A percentile compares a stretch with the other conserved stretches of the same genome.
Conservation (phyloP, 108 stramenopile genomes). For the Seminavis robusta region DNA sequence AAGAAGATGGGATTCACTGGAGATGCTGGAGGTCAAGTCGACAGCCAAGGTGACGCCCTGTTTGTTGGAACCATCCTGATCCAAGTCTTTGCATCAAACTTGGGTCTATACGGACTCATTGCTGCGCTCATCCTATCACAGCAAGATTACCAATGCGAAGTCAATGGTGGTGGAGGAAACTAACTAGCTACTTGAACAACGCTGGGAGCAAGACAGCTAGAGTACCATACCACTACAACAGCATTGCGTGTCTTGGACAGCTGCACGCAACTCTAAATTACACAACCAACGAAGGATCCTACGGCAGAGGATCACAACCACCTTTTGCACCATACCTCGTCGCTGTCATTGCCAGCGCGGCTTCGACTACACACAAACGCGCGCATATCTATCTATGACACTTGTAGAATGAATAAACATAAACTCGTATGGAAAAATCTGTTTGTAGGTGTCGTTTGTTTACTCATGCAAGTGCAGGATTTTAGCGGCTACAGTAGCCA, state of each 20-base stretch:
- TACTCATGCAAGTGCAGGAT: too few relatives aligned
- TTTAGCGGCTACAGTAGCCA: too few relatives aligned
- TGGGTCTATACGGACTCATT: slow-evolving; percentile 97
- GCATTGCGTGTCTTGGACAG: background rate
- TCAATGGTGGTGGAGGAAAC: too few relatives aligned
- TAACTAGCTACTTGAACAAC: too few relatives aligned
- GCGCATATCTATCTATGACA: too few relatives aligned
- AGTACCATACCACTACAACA: background rate
- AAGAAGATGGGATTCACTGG: slow-evolving; percentile 81
- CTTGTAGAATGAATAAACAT: too few relatives aligned
- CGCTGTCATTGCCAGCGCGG: too few relatives aligned
- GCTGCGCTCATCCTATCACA: slow-evolving; percentile 92
- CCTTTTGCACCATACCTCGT: too few relatives aligned
- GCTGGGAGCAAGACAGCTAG: background rate
- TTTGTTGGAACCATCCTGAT: slow-evolving; percentile 97
- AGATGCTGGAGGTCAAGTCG: slow-evolving; percentile 59
- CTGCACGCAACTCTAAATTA: background rate
- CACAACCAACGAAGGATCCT: background rate
- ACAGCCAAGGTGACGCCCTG: slow-evolving; percentile 67
- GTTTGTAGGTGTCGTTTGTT: too few relatives aligned
- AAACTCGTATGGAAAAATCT: too few relatives aligned
- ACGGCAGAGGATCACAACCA: too few relatives aligned
- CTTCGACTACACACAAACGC: too few relatives aligned
- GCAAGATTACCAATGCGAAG: slow-evolving; percentile 31
- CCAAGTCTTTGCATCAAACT: slow-evolving; percentile 96